A percentile compares a stretch with the other conserved stretches of the same genome.
These are phyloP conservation scores for Tetrastigma voinierianum DNA, from an alignment of 164 flowering plant species.

Conservation along the genomic window DNA sequence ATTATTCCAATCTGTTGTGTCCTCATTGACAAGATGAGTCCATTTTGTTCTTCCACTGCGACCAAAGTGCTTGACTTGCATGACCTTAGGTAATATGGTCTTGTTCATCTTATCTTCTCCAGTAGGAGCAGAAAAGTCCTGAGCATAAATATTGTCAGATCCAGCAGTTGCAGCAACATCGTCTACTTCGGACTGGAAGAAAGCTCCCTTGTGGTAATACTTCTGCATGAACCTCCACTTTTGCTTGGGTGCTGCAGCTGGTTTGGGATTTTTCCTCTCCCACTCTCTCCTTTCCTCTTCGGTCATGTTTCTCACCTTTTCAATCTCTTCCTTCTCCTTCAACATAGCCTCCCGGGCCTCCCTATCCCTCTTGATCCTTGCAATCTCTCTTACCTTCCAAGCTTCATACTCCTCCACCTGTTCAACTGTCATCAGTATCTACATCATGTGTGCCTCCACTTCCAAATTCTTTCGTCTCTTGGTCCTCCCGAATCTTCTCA, in stretches of 20 bases:
- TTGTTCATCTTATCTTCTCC: constrained; percentile 93
- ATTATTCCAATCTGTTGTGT: constrained; percentile 92
- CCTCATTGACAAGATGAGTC: constrained; percentile 96
- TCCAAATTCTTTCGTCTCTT: constrained; percentile 70
- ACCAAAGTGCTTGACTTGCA: constrained; percentile 97
- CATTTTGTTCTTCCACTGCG: constrained; percentile 96
- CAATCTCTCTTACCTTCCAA: constrained; percentile 88
- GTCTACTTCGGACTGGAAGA: constrained; percentile 69
- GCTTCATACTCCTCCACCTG: constrained; percentile 94
- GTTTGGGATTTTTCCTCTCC: constrained; percentile 90
- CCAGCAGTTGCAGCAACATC: constrained; percentile 57
- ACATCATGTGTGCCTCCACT: constrained; percentile 68
- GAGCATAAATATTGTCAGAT: constrained; percentile 45
- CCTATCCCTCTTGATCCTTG: constrained; percentile 88
- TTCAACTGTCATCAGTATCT: constrained; percentile 82
- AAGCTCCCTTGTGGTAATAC: constrained; percentile 93
- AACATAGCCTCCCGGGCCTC: constrained; percentile 73
- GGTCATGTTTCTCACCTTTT: constrained; percentile 86
- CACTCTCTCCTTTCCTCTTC: constrained; percentile 91
- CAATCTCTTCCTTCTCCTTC: constrained; percentile 91
- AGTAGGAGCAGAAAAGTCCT: constrained; percentile 89
- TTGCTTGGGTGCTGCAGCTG: constrained; percentile 51
- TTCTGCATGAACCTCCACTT: constrained; percentile 99
- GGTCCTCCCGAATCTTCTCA: constrained; percentile 69
- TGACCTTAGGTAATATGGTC: constrained; percentile 82